A percentile compares a stretch with the other conserved stretches of the same genome.
Evolutionary conservation across 2,329 filamentous ascomycete species (phyloP).

Genomic region (Stagonosporopsis chrysanthemi): DNA sequence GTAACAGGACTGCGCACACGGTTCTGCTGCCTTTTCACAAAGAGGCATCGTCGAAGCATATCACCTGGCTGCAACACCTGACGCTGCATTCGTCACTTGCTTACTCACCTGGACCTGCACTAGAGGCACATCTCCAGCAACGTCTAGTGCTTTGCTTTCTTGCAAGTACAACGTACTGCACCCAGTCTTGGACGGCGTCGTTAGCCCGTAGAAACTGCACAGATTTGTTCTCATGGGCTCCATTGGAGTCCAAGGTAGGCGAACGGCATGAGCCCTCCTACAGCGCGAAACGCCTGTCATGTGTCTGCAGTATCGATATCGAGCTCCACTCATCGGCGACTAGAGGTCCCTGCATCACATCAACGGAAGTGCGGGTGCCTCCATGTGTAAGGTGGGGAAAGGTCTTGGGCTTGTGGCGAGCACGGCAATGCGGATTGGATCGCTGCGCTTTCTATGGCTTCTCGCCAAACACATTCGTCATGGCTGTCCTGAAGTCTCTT

Average conservation of each 20-base stretch:
- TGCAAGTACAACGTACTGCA: background rate
- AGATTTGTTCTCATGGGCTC: background rate
- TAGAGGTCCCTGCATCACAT: constrained; percentile 25
- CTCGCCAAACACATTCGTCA: constrained; percentile 2
- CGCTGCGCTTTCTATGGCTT: background rate
- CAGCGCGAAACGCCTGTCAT: background rate
- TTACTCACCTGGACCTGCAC: background rate
- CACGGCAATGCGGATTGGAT: background rate
- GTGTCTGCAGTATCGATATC: background rate
- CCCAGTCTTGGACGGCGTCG: background rate
- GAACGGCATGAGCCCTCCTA: background rate
- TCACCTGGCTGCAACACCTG: constrained; percentile 11
- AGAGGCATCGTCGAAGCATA: background rate
- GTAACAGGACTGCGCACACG: background rate
- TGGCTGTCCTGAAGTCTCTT: constrained; percentile 1
- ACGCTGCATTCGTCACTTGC: background rate
- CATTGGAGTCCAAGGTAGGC: background rate
- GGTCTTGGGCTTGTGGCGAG: background rate
- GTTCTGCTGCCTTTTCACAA: background rate
- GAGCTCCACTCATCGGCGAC: constrained; percentile 14
- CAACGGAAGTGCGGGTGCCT: constrained; percentile 18
- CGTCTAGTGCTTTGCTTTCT: background rate
- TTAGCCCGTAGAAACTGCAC: background rate
- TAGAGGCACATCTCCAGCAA: background rate
- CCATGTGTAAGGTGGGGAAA: constrained; percentile 14